A percentile compares a stretch with the other conserved stretches of the same genome.
phyloP scores from a whole-genome alignment of 1,284 basidiomycete species.

The Leccinum angustisporum region DNA sequence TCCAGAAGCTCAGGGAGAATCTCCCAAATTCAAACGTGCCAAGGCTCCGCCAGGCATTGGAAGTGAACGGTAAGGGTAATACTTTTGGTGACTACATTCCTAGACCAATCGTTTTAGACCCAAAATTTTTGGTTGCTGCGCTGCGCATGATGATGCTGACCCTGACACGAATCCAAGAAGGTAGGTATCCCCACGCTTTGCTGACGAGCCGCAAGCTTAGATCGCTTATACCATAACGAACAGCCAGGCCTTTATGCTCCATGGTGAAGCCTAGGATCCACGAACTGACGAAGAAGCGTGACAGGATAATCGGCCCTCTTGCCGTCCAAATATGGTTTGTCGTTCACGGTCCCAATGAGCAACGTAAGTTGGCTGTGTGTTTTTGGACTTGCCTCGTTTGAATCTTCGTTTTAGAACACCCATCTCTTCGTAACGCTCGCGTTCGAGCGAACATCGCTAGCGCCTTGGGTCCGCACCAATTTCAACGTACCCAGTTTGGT shows the following conservation, averaged over 20 bases:
- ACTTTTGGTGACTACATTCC: background rate
- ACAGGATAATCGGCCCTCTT: background rate
- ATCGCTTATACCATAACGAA: background rate
- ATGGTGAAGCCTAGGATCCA: background rate
- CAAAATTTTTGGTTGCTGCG: background rate
- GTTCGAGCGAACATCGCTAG: constrained; percentile 21
- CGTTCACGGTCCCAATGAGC: background rate
- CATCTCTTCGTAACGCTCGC: background rate
- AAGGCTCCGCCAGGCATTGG: constrained; percentile 11
- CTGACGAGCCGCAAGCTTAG: background rate
- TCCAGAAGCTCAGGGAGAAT: constrained; percentile 10
- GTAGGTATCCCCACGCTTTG: background rate
- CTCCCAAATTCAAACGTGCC: background rate
- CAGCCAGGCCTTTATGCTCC: background rate
- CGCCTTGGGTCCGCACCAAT: constrained; percentile 13
- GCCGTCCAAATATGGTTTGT: background rate
- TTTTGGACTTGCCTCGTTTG: background rate
- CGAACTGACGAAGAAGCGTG: background rate
- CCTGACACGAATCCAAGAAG: background rate
- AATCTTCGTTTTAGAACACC: constrained; percentile 4
- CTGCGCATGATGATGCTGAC: background rate
- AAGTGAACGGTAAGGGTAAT: background rate
- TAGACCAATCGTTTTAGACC: background rate
- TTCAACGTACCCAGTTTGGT: background rate
- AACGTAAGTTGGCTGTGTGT: constrained; percentile 1